Conservation (phyloP, 306 rosid species). For the Lagenaria siceraria region DNA sequence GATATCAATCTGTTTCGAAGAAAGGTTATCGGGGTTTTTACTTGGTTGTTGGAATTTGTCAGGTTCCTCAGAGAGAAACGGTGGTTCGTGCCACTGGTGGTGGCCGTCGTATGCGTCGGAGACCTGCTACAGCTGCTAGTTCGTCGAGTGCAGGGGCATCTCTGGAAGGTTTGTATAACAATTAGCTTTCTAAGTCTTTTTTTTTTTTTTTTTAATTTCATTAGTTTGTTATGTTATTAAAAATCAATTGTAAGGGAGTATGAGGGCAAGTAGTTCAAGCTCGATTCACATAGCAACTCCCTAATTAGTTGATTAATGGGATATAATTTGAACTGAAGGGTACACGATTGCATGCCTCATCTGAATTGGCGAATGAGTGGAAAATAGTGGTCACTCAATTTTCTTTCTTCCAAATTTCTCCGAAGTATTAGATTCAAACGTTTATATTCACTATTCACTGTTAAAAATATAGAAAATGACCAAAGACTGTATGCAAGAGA, state of each 20-base stretch:
- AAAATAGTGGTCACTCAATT: neutral
- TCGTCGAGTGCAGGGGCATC: conserved; percentile 42
- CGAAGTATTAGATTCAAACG: neutral
- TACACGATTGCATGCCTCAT: neutral
- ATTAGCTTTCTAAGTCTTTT: neutral
- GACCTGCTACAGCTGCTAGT: conserved; percentile 80
- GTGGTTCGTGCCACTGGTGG: conserved; percentile 67
- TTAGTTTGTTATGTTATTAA: neutral
- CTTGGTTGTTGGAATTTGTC: neutral
- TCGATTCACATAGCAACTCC: neutral
- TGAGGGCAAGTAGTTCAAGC: neutral
- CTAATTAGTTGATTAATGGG: neutral
- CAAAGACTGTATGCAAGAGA: neutral
- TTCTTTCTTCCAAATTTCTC: neutral
- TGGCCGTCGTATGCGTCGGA: conserved; percentile 78
- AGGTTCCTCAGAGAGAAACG: conserved; percentile 65
- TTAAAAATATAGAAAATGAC: neutral
- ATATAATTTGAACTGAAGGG: neutral
- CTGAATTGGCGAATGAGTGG: neutral
- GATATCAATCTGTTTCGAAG: neutral
- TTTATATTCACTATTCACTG: neutral
- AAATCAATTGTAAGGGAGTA: neutral
- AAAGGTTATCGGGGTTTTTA: neutral
- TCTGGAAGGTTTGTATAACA: conserved; percentile 41
- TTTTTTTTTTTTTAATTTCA: neutral